Base-by-base conservation (phyloP, 2,329 filamentous ascomycete species). In the Ceratocystis cubensis region DNA sequence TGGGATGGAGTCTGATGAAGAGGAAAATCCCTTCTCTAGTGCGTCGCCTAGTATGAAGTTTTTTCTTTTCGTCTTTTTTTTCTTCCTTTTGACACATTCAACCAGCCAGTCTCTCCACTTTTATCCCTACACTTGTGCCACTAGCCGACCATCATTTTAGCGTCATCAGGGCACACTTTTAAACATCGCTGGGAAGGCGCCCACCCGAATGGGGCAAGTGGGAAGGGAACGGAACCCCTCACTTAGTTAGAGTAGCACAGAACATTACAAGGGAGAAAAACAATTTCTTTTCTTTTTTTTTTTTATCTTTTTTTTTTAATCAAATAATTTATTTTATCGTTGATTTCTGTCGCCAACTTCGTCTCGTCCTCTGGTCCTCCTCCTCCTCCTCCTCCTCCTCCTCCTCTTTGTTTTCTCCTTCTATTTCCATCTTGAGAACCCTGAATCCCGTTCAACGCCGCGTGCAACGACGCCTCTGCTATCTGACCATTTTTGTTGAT, bases 381-480 rank as follows among this genome's bases (percentile, higher is more conserved):
- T 50, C 6, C 46, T 22, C 46, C 46, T 50, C 6, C 17, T 22
- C 46, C 46, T 50, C 46, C 46, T 50, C 6, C 46, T 22, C 46
- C 46, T 50, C 6, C 17, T 22, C 46, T 50, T 50, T 50, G 46
- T 50, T 50, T 50, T 50, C 46, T 50, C 46, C 46, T n/a, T 50
- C n/a, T 22, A 7, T 22, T 50, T 22, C 53, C 53, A 17, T 17
- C 25, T 30, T 7, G 53, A 59, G n/a, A 59, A 59, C 17, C 5
- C 13, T n/a, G 17, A 37, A 59, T 30, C 25, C 25, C 15, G 5
- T 30, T 59, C 28, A 8, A 59, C 3, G 33, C 30, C 22, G 53
- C 7, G 53, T 30, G 53, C 53, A 59, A 59, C 53, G 53, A 59
- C 53, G 53, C 53, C 53, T 59, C 53, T 59, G 53, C 53, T 59